Evolutionary conservation across 1,284 basidiomycete species (phyloP), one percentile per base, ranked within the genome.

Genomic region (Ceratobasidium sp.): DNA sequence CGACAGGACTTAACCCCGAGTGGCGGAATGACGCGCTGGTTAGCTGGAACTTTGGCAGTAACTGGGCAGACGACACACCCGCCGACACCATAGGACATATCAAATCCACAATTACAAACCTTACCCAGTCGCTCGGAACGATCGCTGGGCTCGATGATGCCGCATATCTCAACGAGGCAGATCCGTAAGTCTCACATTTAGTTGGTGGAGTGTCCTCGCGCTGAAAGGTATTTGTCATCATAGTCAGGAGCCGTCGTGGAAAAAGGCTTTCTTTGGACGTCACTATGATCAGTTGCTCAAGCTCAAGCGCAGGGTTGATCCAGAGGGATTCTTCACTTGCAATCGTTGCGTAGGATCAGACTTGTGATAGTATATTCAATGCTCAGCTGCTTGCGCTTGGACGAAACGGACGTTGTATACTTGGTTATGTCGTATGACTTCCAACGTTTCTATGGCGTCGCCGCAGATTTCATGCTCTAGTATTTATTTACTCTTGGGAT

Each of bases 121-220:
- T 79, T 44, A 80, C 86, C 12, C 81, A 82, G 81, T 82, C 0
- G 83, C 84, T 48, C 14, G 46, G 46, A 12, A 12, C 14, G 20
- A 48, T 48, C 46, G 46, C 46, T 20, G 46, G 46, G 2, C 38
- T 71, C 14, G 82, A 83, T 18, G 83, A 85, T 6, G 87, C 84
- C 2, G 83, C 85, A 0, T 86, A 86, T 77, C 82, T 87, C 57
- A 87, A 88, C 73, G 87, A 89, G 84, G 87, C 85, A 20, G 18
- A 86, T 79, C 46, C 84, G 20, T 86, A 85, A 71, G 69, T 60
- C 33, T 48, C 16, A 23, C 18, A 7, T 33, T 18, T 60, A 20
- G 16, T 44, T 44, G 79, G 14, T 8, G 46, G 20, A 16, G 14
- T 16, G 20, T 48, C 14, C 20, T 48, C 20, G 14, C 5, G 46